A percentile compares a stretch with the other conserved stretches of the same genome.
These are phyloP conservation scores for Moniliophthora roreri DNA, from an alignment of 1,284 basidiomycete species.

Conservation along the genomic window DNA sequence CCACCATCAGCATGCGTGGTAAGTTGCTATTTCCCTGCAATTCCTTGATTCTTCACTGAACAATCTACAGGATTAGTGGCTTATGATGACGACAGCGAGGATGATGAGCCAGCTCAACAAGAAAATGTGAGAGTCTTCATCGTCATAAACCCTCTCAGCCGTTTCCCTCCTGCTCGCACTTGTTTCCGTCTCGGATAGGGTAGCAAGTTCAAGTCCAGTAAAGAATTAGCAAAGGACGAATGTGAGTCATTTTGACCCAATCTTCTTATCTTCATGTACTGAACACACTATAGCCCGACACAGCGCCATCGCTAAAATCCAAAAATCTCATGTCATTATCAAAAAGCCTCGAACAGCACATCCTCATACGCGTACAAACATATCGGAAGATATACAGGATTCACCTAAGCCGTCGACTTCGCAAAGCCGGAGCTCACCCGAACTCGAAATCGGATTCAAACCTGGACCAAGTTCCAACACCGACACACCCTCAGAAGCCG, in stretches of 20 bases:
- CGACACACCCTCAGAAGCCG: constrained; percentile 19
- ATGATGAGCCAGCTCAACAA: constrained; percentile 30
- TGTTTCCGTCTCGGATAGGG: constrained; percentile 66
- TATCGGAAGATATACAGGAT: constrained; percentile 39
- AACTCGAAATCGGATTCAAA: constrained; percentile 12
- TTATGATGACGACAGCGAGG: constrained; percentile 67
- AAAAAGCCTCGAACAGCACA: constrained; percentile 26
- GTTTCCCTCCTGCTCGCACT: constrained; percentile 67
- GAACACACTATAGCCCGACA: constrained; percentile 33
- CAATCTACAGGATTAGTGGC: constrained; percentile 52
- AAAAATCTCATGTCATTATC: constrained; percentile 58
- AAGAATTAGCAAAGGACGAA: constrained; percentile 40
- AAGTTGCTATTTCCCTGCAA: too few relatives aligned
- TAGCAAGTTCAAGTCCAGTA: constrained; percentile 45
- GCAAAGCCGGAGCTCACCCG: not conserved
- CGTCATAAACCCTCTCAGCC: constrained; percentile 32
- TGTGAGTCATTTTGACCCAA: constrained; percentile 34
- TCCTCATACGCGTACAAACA: constrained; percentile 43
- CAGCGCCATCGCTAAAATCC: constrained; percentile 21
- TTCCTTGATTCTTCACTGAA: too few relatives aligned
- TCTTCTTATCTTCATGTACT: not conserved
- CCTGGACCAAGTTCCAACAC: constrained; percentile 20
- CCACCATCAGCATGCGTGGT: too few relatives aligned
- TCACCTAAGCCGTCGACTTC: not conserved
- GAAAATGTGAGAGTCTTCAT: constrained; percentile 63